These are phyloP conservation scores for Tricholoma matsutake DNA, from an alignment of 768 basidiomycete genomes.

Conservation along the genomic window DNA sequence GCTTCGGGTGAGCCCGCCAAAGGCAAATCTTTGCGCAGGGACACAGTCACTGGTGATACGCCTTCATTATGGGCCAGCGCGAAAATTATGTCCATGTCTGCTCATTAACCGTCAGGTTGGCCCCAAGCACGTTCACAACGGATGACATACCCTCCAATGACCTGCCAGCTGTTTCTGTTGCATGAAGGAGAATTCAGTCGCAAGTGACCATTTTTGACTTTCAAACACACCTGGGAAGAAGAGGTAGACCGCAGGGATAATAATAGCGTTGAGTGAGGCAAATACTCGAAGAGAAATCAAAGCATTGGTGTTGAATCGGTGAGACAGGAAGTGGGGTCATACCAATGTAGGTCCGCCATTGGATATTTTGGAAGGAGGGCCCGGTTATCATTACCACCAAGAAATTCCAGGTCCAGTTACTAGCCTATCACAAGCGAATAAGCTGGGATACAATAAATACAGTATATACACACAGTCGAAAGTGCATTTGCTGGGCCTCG, in stretches of 20 bases:
- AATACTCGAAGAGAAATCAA: slow-evolving; percentile 33
- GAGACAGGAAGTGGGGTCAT: not conserved
- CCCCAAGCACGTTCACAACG: not conserved
- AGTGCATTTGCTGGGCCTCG: slow-evolving; percentile 64
- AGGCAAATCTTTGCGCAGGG: slow-evolving; percentile 42
- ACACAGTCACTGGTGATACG: slow-evolving; percentile 42
- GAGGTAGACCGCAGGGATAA: slow-evolving; percentile 54
- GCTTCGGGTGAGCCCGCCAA: slow-evolving; percentile 42
- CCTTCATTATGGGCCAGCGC: slow-evolving; percentile 42
- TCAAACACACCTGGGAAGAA: slow-evolving; percentile 44
- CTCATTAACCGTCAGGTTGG: not conserved
- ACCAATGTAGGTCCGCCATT: slow-evolving; percentile 59
- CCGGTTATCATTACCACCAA: slow-evolving; percentile 60
- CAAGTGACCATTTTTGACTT: not conserved
- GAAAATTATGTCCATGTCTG: slow-evolving; percentile 47
- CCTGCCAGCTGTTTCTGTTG: slow-evolving; percentile 52
- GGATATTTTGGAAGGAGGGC: slow-evolving; percentile 54
- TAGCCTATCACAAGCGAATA: slow-evolving; percentile 22
- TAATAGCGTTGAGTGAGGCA: slow-evolving; percentile 53
- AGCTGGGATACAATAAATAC: not conserved
- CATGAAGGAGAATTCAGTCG: not conserved
- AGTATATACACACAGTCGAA: slow-evolving; percentile 39
- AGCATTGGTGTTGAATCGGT: not conserved
- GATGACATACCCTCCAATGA: slow-evolving; percentile 44
- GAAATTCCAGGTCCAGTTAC: slow-evolving; percentile 61